These are phyloP conservation scores for Prinsepia uniflora DNA, from an alignment of 306 rosid species.

Conservation along the genomic window DNA sequence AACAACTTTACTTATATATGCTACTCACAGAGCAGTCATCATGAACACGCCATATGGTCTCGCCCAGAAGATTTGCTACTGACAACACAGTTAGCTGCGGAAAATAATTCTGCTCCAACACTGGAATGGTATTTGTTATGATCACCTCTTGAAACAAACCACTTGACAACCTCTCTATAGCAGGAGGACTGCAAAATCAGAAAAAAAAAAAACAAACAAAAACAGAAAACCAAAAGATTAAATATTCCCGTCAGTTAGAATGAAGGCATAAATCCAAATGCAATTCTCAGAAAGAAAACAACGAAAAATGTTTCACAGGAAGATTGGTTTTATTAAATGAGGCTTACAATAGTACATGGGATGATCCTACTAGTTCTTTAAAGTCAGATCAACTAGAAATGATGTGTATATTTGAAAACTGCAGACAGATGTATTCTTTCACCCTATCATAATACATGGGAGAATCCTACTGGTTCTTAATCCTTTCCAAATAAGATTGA, in stretches of 20 bases:
- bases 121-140: constrained; percentile 85
- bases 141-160: constrained; percentile 97
- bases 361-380: not conserved
- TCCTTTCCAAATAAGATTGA: too few relatives aligned
- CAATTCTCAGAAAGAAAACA: not conserved
- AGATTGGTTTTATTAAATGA: not conserved
- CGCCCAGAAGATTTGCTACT: constrained; percentile 95
- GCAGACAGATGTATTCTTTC: not conserved
- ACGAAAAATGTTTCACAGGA: not conserved
- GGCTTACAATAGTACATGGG: not conserved
- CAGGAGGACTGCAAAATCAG: constrained; percentile 76
- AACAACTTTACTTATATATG: constrained; percentile 49
- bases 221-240: constrained; percentile 14
- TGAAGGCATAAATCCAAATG: constrained; percentile 1
- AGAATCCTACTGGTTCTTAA: too few relatives aligned
- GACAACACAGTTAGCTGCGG: constrained; percentile 90
- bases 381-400: not conserved
- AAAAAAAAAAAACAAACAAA: too few relatives aligned
- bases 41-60: constrained; percentile 98
- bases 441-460: not conserved
- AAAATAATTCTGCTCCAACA: constrained; percentile 72
- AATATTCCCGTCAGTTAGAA: not conserved
- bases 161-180: constrained; percentile 82
- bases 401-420: not conserved
- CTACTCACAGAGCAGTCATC: constrained; percentile 98